phyloP scores from a whole-genome alignment of 768 basidiomycete species.

The Paxillus ammoniavirescens region DNA sequence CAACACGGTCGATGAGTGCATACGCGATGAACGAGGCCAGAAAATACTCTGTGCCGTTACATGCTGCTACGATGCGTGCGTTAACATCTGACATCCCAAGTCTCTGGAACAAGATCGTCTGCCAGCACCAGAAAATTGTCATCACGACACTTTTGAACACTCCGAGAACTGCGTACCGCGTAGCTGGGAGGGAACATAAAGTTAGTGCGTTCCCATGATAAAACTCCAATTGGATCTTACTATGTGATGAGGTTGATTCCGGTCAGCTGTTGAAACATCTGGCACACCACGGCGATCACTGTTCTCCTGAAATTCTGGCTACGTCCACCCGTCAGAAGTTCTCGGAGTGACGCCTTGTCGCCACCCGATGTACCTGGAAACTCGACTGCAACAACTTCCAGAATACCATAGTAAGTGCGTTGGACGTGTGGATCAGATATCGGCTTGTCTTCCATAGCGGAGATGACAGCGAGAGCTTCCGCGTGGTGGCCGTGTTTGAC shows the following conservation, averaged over 20 bases:
- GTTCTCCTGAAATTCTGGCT: slow-evolving; percentile 40
- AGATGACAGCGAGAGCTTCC: slow-evolving; percentile 41
- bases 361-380: not conserved
- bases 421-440: slow-evolving; percentile 32
- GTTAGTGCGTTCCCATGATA: not conserved
- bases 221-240: not conserved
- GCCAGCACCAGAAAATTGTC: not conserved
- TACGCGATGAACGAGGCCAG: slow-evolving; percentile 48
- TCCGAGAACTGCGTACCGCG: slow-evolving; percentile 2
- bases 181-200: slow-evolving; percentile 2
- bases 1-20: slow-evolving; percentile 47
- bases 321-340: slow-evolving; percentile 37
- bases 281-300: slow-evolving; percentile 8
- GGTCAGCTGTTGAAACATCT: slow-evolving; percentile 35
- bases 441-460: slow-evolving; percentile 37
- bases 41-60: slow-evolving; percentile 27
- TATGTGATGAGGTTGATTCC: slow-evolving; percentile 32
- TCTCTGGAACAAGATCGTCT: slow-evolving; percentile 12
- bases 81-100: slow-evolving; percentile 1
- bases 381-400: slow-evolving; percentile 36
- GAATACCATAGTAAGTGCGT: slow-evolving; percentile 36
- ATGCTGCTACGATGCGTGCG: too few relatives aligned
- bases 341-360: slow-evolving; percentile 29
- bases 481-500: slow-evolving; percentile 37
- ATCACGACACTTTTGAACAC: not conserved